Conservation (phyloP, 2,329 filamentous ascomycete species). For the Gliomastix tumulicola region DNA sequence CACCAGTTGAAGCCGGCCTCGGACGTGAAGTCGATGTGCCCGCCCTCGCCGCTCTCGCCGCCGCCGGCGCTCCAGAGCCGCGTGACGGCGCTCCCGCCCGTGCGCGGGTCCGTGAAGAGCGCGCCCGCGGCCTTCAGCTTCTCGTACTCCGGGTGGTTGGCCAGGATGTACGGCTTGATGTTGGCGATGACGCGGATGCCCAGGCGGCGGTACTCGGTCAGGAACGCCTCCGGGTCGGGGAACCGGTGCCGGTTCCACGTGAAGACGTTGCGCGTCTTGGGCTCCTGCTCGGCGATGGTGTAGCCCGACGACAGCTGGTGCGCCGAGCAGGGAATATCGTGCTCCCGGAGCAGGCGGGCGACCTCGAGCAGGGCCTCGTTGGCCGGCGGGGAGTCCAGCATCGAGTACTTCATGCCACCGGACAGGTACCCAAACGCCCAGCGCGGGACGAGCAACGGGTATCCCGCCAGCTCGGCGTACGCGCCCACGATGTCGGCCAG, state of each 20-base stretch:
- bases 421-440: conserved; percentile 70
- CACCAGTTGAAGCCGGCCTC: conserved; percentile 62
- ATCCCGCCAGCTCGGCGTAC: conserved; percentile 63
- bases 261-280: conserved; percentile 63
- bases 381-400: conserved; percentile 42
- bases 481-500: conserved; percentile 57
- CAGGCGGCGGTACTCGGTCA: conserved; percentile 51
- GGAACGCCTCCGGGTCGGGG: conserved; percentile 58
- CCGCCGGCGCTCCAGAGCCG: conserved; percentile 68
- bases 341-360: conserved; percentile 50
- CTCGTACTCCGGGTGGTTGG: conserved; percentile 59
- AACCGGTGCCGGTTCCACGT: conserved; percentile 66
- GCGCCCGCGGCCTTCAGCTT: conserved; percentile 51
- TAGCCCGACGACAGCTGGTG: conserved; percentile 71
- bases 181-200: conserved; percentile 65
- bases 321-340: conserved; percentile 64
- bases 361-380: conserved; percentile 55
- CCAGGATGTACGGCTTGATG: conserved; percentile 66
- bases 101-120: conserved; percentile 55
- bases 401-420: conserved; percentile 51
- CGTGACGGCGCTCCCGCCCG: conserved; percentile 45
- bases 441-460: conserved; percentile 59
- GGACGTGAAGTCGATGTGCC: conserved; percentile 69
- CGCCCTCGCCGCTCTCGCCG: conserved; percentile 61
- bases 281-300: conserved; percentile 58